Percentiles rank a stretch among this genome's conserved stretches.
Conservation (phyloP, 2,329 filamentous ascomycete genomes). For the Trichoderma koningiopsis region DNA sequence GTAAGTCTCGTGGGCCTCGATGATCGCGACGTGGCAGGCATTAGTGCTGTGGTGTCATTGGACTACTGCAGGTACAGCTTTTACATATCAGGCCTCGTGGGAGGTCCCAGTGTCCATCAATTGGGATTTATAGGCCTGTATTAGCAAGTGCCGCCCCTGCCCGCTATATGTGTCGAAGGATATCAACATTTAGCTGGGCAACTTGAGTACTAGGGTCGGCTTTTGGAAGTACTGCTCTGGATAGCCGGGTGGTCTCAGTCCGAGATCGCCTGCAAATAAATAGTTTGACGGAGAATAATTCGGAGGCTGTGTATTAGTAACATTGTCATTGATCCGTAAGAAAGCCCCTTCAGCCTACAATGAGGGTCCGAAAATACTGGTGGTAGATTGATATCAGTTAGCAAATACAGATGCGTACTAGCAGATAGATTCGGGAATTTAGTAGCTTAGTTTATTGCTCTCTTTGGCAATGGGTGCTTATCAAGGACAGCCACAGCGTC, state of each 20-base stretch:
- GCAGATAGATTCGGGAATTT: not conserved
- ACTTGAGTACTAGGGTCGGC: no score
- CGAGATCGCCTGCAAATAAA: not conserved
- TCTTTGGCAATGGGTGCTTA: no score
- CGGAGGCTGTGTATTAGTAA: not conserved
- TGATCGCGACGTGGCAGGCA: conserved; percentile 9
- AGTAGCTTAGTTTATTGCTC: not conserved
- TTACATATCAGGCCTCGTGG: not conserved
- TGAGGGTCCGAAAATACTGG: not conserved
- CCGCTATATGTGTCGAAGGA: not conserved
- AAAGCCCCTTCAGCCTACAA: not conserved
- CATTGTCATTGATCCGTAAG: not conserved
- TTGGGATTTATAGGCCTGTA: not conserved
- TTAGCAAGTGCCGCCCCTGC: not conserved
- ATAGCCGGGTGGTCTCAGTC: not conserved
- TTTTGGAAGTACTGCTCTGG: no score
- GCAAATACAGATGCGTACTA: not conserved
- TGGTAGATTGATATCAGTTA: not conserved
- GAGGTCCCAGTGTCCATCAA: not conserved
- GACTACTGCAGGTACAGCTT: conserved; percentile 22
- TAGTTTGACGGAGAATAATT: not conserved
- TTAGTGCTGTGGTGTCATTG: not conserved
- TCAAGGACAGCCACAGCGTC: no score
- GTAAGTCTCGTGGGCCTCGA: not conserved
- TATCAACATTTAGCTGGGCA: not conserved